A percentile compares a stretch with the other conserved stretches of the same genome.
Conservation (phyloP, 106 monocot species). For the Dendrobium chrysotoxum region DNA sequence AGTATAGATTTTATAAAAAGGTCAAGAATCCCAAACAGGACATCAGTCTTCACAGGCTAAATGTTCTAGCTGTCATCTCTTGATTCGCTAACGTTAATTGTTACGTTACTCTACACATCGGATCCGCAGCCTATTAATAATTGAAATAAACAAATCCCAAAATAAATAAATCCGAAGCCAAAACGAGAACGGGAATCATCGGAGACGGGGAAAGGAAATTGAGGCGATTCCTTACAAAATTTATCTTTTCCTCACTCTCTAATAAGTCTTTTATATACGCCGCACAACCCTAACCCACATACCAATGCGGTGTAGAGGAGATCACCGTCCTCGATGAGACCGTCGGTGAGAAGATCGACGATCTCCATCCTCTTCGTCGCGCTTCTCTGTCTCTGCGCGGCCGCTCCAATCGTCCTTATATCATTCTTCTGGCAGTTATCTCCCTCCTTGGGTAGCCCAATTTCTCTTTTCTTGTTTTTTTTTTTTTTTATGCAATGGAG, state of each 20-base stretch:
- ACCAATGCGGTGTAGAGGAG: conserved; percentile 10
- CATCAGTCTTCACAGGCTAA: too few relatives aligned
- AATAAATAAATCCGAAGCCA: too few relatives aligned
- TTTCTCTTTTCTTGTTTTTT: neutral
- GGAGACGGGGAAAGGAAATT: neutral
- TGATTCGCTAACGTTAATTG: too few relatives aligned
- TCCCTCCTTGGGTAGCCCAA: neutral
- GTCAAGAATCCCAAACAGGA: too few relatives aligned
- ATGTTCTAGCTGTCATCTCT: too few relatives aligned
- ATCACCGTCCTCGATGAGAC: conserved; percentile 2
- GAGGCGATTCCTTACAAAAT: neutral
- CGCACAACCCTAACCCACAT: conserved; percentile 1
- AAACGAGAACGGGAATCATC: too few relatives aligned
- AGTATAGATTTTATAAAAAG: too few relatives aligned
- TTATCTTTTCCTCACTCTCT: neutral
- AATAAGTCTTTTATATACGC: neutral
- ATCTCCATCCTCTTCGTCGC: conserved; percentile 2
- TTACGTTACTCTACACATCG: too few relatives aligned
- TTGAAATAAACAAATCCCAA: too few relatives aligned
- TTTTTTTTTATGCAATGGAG: neutral
- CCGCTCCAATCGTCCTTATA: conserved; percentile 1
- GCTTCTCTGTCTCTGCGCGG: neutral
- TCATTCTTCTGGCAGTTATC: conserved; percentile 3
- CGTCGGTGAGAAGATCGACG: conserved; percentile 8
- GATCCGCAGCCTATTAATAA: too few relatives aligned